Evolutionary conservation across 1,284 basidiomycete species (phyloP).

Genomic region (Cryptococcus sp.): DNA sequence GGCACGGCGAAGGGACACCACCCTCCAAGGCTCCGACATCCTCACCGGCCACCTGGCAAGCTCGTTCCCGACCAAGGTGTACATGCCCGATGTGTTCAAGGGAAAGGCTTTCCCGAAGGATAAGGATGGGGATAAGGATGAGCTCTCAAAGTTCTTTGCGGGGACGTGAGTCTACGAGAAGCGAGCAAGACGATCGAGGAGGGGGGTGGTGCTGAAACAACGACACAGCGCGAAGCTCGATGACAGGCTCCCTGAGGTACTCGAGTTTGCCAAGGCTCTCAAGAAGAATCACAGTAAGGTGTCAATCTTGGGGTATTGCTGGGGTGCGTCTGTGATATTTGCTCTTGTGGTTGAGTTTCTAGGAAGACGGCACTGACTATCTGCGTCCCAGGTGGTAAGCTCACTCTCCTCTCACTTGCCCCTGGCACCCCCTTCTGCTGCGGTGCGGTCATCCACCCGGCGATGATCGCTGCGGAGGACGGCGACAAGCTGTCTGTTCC

Average conservation of each 20-base stretch:
- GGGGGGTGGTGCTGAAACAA: neutral
- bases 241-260: constrained; percentile 37
- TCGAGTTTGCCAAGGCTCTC: constrained; percentile 34
- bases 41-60: constrained; percentile 30
- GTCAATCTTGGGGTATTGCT: constrained; percentile 43
- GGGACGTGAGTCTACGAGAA: constrained; percentile 30
- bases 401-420: constrained; percentile 30
- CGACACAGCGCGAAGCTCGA: constrained; percentile 35
- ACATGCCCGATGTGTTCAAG: constrained; percentile 40
- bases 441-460: constrained; percentile 40
- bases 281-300: constrained; percentile 28
- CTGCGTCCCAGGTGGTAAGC: constrained; percentile 33
- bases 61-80: constrained; percentile 33
- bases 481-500: constrained; percentile 36
- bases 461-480: constrained; percentile 41
- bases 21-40: constrained; percentile 37
- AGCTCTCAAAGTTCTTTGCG: constrained; percentile 37
- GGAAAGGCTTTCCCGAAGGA: constrained; percentile 42
- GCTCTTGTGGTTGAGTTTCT: neutral
- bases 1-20: constrained; percentile 36
- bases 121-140: constrained; percentile 41
- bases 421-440: constrained; percentile 26
- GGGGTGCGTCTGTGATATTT: constrained; percentile 28
- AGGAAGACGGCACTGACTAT: neutral
- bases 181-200: neutral